A percentile compares a stretch with the other conserved stretches of the same genome.
phyloP scores from a whole-genome alignment of 1,284 basidiomycete species.

The Malassezia pachydermatis region DNA sequence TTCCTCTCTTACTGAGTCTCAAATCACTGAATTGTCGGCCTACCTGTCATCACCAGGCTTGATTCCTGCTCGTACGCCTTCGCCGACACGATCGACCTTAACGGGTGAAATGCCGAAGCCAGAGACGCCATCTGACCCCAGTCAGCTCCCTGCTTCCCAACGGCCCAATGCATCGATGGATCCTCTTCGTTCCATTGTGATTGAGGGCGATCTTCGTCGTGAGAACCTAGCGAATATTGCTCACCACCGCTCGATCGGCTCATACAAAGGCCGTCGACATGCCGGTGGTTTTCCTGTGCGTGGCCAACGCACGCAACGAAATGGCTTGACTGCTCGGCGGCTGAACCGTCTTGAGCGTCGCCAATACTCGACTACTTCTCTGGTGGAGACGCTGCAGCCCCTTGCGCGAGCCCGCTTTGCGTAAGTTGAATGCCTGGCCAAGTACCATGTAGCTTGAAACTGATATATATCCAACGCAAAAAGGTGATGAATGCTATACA shows the following conservation, averaged over 20 bases:
- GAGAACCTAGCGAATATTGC: constrained; percentile 75
- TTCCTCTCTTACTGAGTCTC: constrained; percentile 63
- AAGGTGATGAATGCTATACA: background rate
- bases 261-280: constrained; percentile 73
- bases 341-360: constrained; percentile 63
- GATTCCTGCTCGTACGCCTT: constrained; percentile 56
- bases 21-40: constrained; percentile 72
- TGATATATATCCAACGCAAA: background rate
- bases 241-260: constrained; percentile 79
- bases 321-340: constrained; percentile 72
- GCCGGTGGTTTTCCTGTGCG: constrained; percentile 78
- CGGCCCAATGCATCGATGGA: constrained; percentile 24
- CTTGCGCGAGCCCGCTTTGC: constrained; percentile 19
- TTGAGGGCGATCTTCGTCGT: constrained; percentile 69
- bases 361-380: constrained; percentile 19
- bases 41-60: constrained; percentile 70
- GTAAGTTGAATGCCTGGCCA: too few relatives aligned
- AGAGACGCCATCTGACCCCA: background rate
- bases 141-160: constrained; percentile 24
- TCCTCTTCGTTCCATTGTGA: constrained; percentile 61
- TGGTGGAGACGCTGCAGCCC: constrained; percentile 13
- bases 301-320: constrained; percentile 76
- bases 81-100: constrained; percentile 4
- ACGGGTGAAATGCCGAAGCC: constrained; percentile 6
- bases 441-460: background rate